Evolutionary conservation across 257 asterid species (phyloP), one percentile per base, ranked within the genome.

Genomic region (Solanum habrochaites): DNA sequence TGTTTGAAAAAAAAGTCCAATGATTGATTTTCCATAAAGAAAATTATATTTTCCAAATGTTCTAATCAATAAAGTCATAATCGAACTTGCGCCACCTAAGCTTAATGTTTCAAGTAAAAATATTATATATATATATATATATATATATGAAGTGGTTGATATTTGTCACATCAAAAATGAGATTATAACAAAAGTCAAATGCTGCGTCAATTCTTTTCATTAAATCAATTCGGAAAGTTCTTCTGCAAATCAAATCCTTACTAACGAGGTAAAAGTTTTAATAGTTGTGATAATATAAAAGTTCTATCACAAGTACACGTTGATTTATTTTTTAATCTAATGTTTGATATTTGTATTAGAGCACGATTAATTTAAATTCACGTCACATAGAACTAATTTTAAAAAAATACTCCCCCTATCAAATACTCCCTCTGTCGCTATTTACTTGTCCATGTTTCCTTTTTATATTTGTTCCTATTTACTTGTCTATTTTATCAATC

Each of bases 271-370:
- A 2, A 58, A 58, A 20, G 5, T 58, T 58, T 58, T 0, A 0
- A 58, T 58, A 20, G 10, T 8, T 2, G 8, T 32, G 35, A 7
- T 20, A 20, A 4, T 58, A 58, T 8, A 58, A 58, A 0, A 20
- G 66, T 7, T 20, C 11, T 20, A 8, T 20, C 5, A 18, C n/a
- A 56, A 56, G 64, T 56, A 11, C n/a, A 56, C n/a, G 0, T 7
- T 56, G 25, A 18, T 56, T 56, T 16, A 0, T 56, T 56, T 56
- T 18, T 18, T 56, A 7, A 18, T 56, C 2, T 4, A 3, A 5
- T 21, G 0, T 60, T 0, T 5, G 0, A 60, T 9, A 60, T 60
- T 6, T 0, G 0, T 60, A 21, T 60, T 60, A 0, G 1, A 60
- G 6, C 1, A 21, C 11, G 13, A 60, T 60, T 60, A 21, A 60